Conservation (phyloP, 2,329 filamentous ascomycete species). For the Scolecobasidium constrictum region DNA sequence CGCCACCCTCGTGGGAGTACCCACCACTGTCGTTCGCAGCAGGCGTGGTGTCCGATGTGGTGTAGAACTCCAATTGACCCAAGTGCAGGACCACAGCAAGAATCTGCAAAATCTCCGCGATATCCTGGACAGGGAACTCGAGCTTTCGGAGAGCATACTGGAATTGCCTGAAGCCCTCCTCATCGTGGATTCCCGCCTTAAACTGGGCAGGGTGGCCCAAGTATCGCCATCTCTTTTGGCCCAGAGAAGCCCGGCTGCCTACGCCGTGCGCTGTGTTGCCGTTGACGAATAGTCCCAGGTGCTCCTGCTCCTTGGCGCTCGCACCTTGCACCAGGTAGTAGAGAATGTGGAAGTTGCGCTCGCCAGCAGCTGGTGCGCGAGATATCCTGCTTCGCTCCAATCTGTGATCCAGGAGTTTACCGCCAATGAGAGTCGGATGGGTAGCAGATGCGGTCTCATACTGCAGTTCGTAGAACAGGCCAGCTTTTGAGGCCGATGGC, state of each 20-base stretch:
- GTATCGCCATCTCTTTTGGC: constrained; percentile 84
- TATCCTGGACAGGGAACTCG: constrained; percentile 85
- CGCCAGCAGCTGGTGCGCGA: constrained; percentile 77
- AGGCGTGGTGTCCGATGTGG: constrained; percentile 65
- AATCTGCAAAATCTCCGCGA: constrained; percentile 94
- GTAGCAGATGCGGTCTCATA: constrained; percentile 83
- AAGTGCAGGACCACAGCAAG: constrained; percentile 93
- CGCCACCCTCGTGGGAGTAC: constrained; percentile 88
- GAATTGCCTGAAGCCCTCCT: constrained; percentile 93
- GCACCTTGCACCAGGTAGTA: constrained; percentile 95
- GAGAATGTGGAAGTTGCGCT: constrained; percentile 90
- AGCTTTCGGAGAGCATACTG: constrained; percentile 90
- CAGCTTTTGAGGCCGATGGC: constrained; percentile 88
- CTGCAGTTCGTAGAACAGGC: constrained; percentile 90
- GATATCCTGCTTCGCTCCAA: constrained; percentile 86
- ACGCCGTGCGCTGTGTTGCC: constrained; percentile 30
- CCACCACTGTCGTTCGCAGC: constrained; percentile 86
- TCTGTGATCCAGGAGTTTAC: constrained; percentile 87
- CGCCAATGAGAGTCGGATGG: constrained; percentile 81
- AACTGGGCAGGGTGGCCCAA: constrained; percentile 92
- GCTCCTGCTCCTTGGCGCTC: constrained; percentile 77
- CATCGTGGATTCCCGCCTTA: constrained; percentile 93
- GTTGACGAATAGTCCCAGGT: constrained; percentile 55
- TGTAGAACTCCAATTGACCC: constrained; percentile 89
- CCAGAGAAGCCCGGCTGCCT: constrained; percentile 42